A percentile compares a stretch with the other conserved stretches of the same genome.
Evolutionary conservation across 305 asterid genomes (phyloP).

Genomic region (Fraxinus albicans): DNA sequence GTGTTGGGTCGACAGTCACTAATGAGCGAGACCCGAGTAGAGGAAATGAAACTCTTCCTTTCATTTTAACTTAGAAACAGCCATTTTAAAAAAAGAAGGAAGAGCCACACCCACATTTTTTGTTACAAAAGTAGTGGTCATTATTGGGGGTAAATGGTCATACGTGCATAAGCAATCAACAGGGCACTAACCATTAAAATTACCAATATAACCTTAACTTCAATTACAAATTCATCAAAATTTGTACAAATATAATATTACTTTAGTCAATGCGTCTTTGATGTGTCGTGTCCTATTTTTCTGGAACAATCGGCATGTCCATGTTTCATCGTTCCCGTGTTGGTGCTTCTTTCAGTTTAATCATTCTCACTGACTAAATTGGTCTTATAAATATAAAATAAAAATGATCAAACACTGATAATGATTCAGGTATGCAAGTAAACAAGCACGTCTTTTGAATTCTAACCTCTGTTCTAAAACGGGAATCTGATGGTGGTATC

Average conservation of each 20-base stretch:
- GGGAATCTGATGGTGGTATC: constrained; percentile 38
- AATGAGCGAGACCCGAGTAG: not conserved
- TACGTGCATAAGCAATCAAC: not conserved
- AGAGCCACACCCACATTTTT: not conserved
- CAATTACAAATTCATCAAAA: not conserved
- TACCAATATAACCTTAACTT: not conserved
- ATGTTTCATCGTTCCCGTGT: not conserved
- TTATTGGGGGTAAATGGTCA: not conserved
- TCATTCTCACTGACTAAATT: not conserved
- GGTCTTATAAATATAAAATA: not conserved
- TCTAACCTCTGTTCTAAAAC: constrained; percentile 37
- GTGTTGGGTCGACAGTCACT: not conserved
- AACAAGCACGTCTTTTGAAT: not conserved
- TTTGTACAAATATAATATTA: not conserved
- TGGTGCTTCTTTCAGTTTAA: not conserved
- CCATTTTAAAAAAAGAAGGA: not conserved
- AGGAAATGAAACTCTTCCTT: not conserved
- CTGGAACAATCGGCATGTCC: not conserved
- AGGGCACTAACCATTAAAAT: not conserved
- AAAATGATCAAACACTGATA: not conserved
- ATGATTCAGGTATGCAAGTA: not conserved
- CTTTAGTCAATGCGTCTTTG: not conserved
- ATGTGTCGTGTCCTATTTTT: not conserved
- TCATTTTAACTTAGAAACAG: not conserved
- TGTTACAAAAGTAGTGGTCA: not conserved